These are phyloP conservation scores for Cornus florida DNA, from an alignment of 148 eudicot genomes.

Conservation along the genomic window DNA sequence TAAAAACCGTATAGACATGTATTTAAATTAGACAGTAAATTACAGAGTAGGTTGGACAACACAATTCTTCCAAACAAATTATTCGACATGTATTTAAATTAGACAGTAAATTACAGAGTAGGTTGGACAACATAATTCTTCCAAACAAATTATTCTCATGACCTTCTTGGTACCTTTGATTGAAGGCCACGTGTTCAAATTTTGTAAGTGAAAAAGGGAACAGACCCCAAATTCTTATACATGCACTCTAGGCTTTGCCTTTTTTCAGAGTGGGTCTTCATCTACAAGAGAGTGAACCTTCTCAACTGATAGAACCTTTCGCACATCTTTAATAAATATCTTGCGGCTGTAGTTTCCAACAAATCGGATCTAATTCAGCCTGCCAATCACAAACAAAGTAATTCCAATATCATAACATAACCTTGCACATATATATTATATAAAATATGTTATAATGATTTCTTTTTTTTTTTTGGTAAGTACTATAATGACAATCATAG, in stretches of 20 bases:
- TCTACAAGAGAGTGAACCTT: neutral
- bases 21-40: too few relatives aligned
- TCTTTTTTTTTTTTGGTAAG: too few relatives aligned
- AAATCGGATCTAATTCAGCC: slow-evolving; percentile 84
- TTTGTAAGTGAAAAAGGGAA: neutral
- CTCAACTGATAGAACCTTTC: slow-evolving; percentile 4
- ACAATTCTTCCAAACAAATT: neutral
- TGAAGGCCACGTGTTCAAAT: neutral
- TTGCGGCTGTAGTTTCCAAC: slow-evolving; percentile 71
- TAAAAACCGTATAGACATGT: neutral
- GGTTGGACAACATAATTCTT: neutral
- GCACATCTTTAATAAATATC: slow-evolving; percentile 33
- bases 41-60: neutral
- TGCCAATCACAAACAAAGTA: slow-evolving; percentile 27
- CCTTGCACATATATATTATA: neutral
- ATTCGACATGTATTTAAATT: too few relatives aligned
- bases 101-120: too few relatives aligned
- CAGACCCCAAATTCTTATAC: neutral
- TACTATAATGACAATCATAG: neutral
- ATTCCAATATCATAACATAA: neutral
- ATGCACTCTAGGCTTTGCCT: neutral
- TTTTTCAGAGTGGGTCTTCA: neutral
- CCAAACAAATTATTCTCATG: neutral
- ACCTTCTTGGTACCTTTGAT: neutral
- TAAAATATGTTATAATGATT: too few relatives aligned